Evolutionary conservation across 108 stramenopile genomes (phyloP).

Genomic region (Skeletonema potamos): DNA sequence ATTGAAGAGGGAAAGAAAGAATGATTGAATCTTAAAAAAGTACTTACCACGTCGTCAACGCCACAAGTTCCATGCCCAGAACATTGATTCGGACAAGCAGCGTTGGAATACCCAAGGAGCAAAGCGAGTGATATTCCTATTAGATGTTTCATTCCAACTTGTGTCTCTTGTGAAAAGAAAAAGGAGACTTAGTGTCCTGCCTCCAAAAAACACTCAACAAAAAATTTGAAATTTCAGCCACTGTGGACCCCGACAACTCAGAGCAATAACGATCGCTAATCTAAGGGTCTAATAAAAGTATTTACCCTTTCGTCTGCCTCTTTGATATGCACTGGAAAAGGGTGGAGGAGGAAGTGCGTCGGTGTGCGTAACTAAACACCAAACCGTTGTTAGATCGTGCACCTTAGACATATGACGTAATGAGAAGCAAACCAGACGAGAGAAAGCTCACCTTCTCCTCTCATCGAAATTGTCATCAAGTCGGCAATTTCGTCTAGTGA

Average conservation of each 20-base stretch:
- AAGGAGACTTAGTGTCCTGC: background rate
- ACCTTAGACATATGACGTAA: background rate
- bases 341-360: constrained; percentile 70
- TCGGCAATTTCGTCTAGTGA: constrained; percentile 54
- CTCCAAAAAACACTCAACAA: too few species aligned
- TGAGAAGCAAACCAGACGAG: background rate
- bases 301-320: constrained; percentile 8
- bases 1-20: background rate
- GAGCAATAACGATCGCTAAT: too few species aligned
- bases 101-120: constrained; percentile 28
- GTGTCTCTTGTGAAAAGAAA: background rate
- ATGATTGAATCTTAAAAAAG: background rate
- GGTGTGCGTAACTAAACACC: constrained; percentile 45
- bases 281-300: background rate
- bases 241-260: too few species aligned
- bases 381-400: background rate
- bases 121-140: constrained; percentile 8
- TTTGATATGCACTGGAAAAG: constrained; percentile 62
- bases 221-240: too few species aligned
- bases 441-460: constrained; percentile 62
- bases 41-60: constrained; percentile 55
- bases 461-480: constrained; percentile 68
- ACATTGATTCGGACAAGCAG: constrained; percentile 60
- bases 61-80: constrained; percentile 73
- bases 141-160: background rate